Conservation (phyloP, 352 stramenopile species). For the Pythium chondricola region DNA sequence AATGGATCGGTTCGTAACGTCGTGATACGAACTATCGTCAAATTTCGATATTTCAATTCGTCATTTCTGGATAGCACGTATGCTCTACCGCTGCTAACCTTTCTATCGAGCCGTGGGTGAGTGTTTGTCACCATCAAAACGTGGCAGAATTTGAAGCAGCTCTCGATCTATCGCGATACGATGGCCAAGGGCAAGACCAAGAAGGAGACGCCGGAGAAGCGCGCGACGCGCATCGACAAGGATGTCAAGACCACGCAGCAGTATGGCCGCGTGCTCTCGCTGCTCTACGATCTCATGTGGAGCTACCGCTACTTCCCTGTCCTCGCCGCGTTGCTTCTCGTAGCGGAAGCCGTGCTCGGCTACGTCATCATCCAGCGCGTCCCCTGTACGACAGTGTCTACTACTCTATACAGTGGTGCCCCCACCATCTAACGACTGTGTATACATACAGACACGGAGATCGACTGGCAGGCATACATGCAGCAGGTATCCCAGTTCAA, state of each 20-base stretch:
- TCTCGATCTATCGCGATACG: too few species aligned
- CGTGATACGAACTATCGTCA: too few species aligned
- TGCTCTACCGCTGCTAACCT: too few species aligned
- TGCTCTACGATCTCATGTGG: slow-evolving; percentile 83
- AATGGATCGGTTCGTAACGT: too few species aligned
- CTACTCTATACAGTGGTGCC: neutral
- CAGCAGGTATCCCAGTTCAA: slow-evolving; percentile 94
- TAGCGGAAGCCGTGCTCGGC: slow-evolving; percentile 49
- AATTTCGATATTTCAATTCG: too few species aligned
- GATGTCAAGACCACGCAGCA: slow-evolving; percentile 75
- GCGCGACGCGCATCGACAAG: slow-evolving; percentile 80
- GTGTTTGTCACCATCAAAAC: too few species aligned
- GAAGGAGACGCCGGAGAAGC: slow-evolving; percentile 29
- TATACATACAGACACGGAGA: slow-evolving; percentile 95
- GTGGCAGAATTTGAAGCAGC: too few species aligned
- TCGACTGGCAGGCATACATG: slow-evolving; percentile 99
- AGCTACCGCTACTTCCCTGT: slow-evolving; percentile 82
- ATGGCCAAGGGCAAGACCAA: too few species aligned
- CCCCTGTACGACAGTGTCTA: slow-evolving; percentile 38
- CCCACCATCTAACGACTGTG: too few species aligned
- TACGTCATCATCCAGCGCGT: slow-evolving; percentile 81
- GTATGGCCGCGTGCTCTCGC: slow-evolving; percentile 59
- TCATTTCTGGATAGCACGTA: too few species aligned
- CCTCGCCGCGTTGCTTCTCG: slow-evolving; percentile 45
- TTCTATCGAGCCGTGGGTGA: too few species aligned